Evolutionary conservation across 768 basidiomycete species (phyloP).

Genomic region (Holtermannia corniformis): DNA sequence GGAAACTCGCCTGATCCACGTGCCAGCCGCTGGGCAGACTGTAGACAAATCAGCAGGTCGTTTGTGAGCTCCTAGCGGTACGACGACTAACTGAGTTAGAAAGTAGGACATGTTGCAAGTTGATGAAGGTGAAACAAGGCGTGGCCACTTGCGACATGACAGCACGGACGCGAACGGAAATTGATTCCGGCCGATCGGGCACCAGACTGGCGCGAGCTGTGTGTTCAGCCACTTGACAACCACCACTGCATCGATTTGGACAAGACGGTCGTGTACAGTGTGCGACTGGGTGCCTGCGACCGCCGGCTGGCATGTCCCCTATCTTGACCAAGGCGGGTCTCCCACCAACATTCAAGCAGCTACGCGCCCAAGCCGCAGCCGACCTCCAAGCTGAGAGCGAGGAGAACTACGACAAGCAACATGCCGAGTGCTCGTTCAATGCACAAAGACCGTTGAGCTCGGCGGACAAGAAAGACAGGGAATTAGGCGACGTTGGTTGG

Average conservation of each 20-base stretch:
- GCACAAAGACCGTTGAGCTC: too few species aligned
- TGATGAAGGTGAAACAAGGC: too few species aligned
- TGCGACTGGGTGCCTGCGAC: too few species aligned
- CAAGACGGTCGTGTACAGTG: too few species aligned
- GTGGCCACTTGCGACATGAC: too few species aligned
- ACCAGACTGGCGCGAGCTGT: too few species aligned
- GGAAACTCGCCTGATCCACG: conserved; percentile 57
- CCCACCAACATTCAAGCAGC: not conserved
- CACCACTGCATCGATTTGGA: too few species aligned
- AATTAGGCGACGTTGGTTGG: conserved; percentile 4
- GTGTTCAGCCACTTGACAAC: too few species aligned
- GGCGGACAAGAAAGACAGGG: too few species aligned
- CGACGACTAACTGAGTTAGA: conserved; percentile 38
- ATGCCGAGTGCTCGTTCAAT: too few species aligned
- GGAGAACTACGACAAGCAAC: not conserved
- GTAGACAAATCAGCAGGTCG: not conserved
- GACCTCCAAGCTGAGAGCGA: not conserved
- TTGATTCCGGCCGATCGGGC: too few species aligned
- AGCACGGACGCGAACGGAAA: too few species aligned
- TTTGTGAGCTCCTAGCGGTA: not conserved
- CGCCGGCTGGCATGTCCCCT: not conserved
- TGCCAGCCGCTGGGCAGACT: conserved; percentile 62
- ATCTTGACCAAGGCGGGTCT: not conserved
- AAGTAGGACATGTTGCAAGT: conserved; percentile 42
- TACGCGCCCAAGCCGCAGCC: not conserved